Percentiles rank a stretch among this genome's conserved stretches.
Conservation (phyloP, 2,329 filamentous ascomycete genomes). For the Exophiala calicioides region DNA sequence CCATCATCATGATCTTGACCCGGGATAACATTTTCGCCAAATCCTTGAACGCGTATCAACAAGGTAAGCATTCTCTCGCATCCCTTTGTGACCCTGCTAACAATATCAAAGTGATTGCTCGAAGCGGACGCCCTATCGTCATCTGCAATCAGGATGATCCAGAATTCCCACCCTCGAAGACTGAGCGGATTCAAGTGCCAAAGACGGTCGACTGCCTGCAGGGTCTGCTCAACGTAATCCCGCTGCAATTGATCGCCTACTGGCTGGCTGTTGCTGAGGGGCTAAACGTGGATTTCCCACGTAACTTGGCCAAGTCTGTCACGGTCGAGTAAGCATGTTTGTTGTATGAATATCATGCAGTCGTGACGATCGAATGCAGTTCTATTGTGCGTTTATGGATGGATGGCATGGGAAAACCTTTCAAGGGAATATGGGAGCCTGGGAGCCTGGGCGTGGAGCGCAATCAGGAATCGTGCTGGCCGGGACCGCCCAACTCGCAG, state of each 20-base stretch:
- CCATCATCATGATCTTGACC: conserved; percentile 99
- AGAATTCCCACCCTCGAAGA: conserved; percentile 85
- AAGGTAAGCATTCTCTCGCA: conserved; percentile 60
- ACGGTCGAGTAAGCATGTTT: conserved; percentile 74
- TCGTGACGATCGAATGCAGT: not conserved
- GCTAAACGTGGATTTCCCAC: conserved; percentile 96
- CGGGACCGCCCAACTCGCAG: too few species aligned
- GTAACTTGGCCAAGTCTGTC: conserved; percentile 98
- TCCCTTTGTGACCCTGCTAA: conserved; percentile 32
- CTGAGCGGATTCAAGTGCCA: conserved; percentile 96
- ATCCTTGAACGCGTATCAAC: conserved; percentile 99
- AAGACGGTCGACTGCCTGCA: conserved; percentile 93
- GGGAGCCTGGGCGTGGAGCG: too few species aligned
- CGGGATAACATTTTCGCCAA: conserved; percentile 96
- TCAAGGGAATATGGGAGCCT: too few species aligned
- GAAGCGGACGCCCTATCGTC: conserved; percentile 92
- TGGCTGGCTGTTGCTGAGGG: conserved; percentile 97
- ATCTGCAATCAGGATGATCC: conserved; percentile 91
- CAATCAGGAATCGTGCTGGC: too few species aligned
- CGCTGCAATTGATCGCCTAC: conserved; percentile 96
- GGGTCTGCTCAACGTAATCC: conserved; percentile 96
- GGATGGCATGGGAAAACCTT: too few species aligned
- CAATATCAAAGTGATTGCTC: conserved; percentile 73
- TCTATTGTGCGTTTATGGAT: not conserved
- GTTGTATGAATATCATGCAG: not conserved